Base-by-base conservation (phyloP, 306 rosid genomes). In the Lotus japonicus region DNA sequence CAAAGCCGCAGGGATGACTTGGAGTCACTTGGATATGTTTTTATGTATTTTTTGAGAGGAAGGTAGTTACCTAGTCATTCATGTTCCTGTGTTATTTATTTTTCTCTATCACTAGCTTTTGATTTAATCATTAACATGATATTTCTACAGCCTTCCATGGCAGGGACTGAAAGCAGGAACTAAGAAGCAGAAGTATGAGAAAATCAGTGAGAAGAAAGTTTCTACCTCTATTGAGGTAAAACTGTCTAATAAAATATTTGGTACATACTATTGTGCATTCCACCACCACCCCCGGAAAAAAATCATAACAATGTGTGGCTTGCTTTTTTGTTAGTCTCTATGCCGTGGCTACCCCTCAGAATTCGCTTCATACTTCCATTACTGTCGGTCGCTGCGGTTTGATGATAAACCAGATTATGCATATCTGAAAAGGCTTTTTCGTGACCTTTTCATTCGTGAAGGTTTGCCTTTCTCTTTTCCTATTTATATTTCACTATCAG, bases 81-180 rank as follows among this genome's bases (percentile, higher is more conserved):
- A 38, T 60, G 44, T 14, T 45, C 70, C 49, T 26, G 4, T 49
- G 44, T 75, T 75, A 2, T 66, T 35, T 72, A 12, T 64, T 41
- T 58, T 56, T 35, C 58, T 53, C 1, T 67, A 54, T 66, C 62
- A 48, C 61, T 14, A 15, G 31, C 2, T 66, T 23, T 49, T 41
- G 16, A 45, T 55, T 77, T 41, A 13, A 44, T 45, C 57, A 58
- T 58, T 83, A 73, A 82, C 84, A 51, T 55, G 61, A 49, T 52
- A 14, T 80, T 71, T 78, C 62, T 74, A 14, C 72, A 94, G 99
- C 73, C 99, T 90, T 67, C 99, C 99, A 17, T 90, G 99, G 99
- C 99, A 94, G 89, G 99, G 99, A 69, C 70, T 94, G 77, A 94
- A 94, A 87, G 99, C 99, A 2, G 97, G 99, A 75, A 94, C 87